phyloP scores from a whole-genome alignment of 305 asterid genomes.

The Solanum hybrid region DNA sequence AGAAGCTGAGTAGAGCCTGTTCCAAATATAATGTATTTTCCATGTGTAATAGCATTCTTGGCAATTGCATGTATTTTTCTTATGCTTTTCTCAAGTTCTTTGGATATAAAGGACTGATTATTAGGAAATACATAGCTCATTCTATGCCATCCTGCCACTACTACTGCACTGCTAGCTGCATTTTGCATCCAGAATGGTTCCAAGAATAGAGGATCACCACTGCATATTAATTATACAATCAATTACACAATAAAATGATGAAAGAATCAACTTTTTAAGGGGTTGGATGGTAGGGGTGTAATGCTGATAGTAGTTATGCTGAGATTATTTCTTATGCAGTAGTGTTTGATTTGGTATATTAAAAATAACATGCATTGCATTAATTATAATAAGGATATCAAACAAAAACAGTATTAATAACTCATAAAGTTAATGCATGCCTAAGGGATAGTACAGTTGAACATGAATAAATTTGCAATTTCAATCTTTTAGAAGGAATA shows the following conservation, averaged over 20 bases:
- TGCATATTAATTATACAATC: slow-evolving; percentile 14
- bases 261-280: not conserved
- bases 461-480: no score
- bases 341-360: no score
- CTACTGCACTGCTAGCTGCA: slow-evolving; percentile 44
- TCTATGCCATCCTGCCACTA: slow-evolving; percentile 61
- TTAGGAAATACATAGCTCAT: slow-evolving; percentile 46
- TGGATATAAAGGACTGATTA: slow-evolving; percentile 1
- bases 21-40: slow-evolving; percentile 47
- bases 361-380: not conserved
- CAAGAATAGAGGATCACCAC: slow-evolving; percentile 58
- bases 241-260: not conserved
- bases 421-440: no score
- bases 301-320: not conserved
- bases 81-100: slow-evolving; percentile 16
- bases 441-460: no score
- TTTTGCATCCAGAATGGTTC: slow-evolving; percentile 60
- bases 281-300: not conserved
- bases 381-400: no score
- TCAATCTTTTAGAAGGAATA: no score
- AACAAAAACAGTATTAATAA: no score
- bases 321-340: not conserved
- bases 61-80: slow-evolving; percentile 10
- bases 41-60: slow-evolving; percentile 40
- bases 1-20: slow-evolving; percentile 63